Evolutionary conservation across 1,284 basidiomycete genomes (phyloP).

Genomic region (Heterobasidion annosum): DNA sequence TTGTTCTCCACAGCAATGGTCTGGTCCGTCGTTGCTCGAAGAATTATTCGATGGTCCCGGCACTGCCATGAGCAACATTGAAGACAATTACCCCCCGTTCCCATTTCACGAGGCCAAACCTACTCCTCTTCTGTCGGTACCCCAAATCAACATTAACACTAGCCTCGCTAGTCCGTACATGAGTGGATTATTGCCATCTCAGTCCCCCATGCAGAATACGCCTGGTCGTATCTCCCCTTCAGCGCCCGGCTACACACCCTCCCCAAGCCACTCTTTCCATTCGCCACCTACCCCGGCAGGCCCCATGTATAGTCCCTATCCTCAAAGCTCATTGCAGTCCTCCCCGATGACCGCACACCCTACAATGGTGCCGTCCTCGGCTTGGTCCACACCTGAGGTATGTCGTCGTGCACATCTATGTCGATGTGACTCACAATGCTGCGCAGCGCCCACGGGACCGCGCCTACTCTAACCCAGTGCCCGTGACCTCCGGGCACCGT

Average conservation of each 20-base stretch:
- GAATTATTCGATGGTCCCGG: background rate
- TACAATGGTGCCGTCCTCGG: background rate
- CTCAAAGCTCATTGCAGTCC: background rate
- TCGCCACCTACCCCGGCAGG: background rate
- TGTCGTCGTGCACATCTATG: too few species aligned
- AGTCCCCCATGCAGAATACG: background rate
- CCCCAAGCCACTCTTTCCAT: background rate
- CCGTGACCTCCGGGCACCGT: background rate
- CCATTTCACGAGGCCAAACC: background rate
- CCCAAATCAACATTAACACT: background rate
- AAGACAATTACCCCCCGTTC: background rate
- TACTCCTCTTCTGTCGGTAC: too few species aligned
- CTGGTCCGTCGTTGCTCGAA: background rate
- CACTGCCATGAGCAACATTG: background rate
- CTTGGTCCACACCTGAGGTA: too few species aligned
- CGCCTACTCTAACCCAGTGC: conserved; percentile 1
- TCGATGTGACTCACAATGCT: background rate
- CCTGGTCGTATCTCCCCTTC: background rate
- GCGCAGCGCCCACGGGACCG: background rate
- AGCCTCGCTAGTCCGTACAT: background rate
- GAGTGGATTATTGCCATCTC: background rate
- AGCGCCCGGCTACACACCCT: background rate
- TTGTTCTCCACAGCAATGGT: background rate
- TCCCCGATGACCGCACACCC: background rate
- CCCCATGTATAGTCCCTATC: background rate